A percentile compares a stretch with the other conserved stretches of the same genome.
phyloP scores from a whole-genome alignment of 2,329 filamentous ascomycete genomes.

The Fusarium mangiferae region DNA sequence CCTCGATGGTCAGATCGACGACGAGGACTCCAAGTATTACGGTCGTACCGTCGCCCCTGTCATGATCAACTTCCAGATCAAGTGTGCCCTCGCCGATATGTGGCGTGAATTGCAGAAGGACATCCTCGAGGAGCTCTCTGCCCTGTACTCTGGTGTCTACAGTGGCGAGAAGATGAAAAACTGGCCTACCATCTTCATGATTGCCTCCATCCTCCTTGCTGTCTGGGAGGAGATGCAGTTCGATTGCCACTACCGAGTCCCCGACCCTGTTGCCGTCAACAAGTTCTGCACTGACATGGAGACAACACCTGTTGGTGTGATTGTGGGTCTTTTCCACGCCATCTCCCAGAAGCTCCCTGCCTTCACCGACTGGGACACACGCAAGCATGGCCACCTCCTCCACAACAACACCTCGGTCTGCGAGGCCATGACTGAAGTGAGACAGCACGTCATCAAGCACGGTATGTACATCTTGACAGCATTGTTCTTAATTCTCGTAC shows the following conservation, averaged over 20 bases:
- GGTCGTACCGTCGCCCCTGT: conserved; percentile 93
- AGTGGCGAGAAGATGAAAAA: conserved; percentile 97
- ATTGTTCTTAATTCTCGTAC: not conserved
- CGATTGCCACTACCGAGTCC: conserved; percentile 94
- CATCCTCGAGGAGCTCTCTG: conserved; percentile 91
- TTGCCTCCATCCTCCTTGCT: conserved; percentile 89
- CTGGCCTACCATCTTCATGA: conserved; percentile 98
- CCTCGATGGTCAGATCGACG: conserved; percentile 84
- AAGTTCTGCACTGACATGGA: conserved; percentile 99
- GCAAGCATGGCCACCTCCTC: conserved; percentile 88
- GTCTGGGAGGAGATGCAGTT: conserved; percentile 99
- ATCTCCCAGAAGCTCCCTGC: conserved; percentile 96
- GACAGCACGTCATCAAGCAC: conserved; percentile 90
- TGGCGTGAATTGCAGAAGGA: conserved; percentile 98
- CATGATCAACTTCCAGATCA: conserved; percentile 99
- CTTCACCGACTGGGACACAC: conserved; percentile 93
- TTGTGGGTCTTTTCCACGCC: conserved; percentile 95
- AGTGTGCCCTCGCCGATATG: conserved; percentile 96
- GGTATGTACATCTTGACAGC: conserved; percentile 69
- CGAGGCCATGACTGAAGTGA: conserved; percentile 95
- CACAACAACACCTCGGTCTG: conserved; percentile 93
- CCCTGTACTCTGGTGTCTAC: conserved; percentile 96
- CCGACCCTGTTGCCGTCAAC: conserved; percentile 83
- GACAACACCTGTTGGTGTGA: conserved; percentile 92
- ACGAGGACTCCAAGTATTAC: conserved; percentile 85